Evolutionary conservation across 202 grass and related monocot genomes (phyloP).

Genomic region (Miscanthus sacchariflorus): DNA sequence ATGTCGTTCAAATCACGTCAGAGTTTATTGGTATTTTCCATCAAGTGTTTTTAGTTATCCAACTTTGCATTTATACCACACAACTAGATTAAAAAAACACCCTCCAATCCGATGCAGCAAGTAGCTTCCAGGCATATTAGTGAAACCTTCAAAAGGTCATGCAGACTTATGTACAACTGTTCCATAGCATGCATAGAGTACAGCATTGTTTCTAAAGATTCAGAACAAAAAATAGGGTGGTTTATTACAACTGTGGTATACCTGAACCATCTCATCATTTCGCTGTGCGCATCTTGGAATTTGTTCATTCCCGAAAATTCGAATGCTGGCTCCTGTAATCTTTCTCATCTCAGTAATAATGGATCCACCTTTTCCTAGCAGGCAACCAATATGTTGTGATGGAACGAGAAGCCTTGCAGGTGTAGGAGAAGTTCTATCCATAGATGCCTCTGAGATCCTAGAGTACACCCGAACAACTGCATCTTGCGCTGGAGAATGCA

Average conservation of each 20-base stretch:
- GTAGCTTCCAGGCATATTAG: background rate
- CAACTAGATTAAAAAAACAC: conserved; percentile 3
- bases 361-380: conserved; percentile 79
- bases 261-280: conserved; percentile 88
- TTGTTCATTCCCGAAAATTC: conserved; percentile 77
- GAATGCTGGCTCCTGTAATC: conserved; percentile 75
- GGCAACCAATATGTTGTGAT: conserved; percentile 75
- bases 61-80: conserved; percentile 16
- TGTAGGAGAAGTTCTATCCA: conserved; percentile 67
- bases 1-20: conserved; percentile 13
- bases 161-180: conserved; percentile 22
- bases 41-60: conserved; percentile 5
- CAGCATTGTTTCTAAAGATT: background rate
- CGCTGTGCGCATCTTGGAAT: conserved; percentile 73
- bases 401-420: conserved; percentile 86
- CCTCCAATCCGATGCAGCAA: background rate
- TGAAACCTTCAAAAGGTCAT: conserved; percentile 20
- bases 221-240: conserved; percentile 8
- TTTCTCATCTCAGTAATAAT: conserved; percentile 88
- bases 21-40: conserved; percentile 30
- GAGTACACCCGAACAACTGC: conserved; percentile 73
- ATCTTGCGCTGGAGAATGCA: conserved; percentile 79
- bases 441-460: conserved; percentile 62
- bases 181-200: background rate
- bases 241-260: conserved; percentile 45